Conservation (phyloP, 169 alveolate genomes). For the Theileria orientalis region DNA sequence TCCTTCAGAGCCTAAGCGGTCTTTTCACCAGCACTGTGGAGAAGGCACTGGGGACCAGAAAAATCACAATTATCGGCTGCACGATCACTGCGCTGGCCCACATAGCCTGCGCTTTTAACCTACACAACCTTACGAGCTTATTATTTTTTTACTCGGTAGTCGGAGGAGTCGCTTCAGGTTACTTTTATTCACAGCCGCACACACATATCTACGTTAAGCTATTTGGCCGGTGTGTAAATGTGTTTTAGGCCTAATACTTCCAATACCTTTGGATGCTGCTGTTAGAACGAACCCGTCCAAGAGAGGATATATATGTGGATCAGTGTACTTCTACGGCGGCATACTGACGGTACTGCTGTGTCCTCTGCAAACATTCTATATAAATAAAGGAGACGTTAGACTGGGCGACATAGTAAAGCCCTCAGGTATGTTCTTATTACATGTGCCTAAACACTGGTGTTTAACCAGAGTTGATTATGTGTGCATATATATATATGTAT, state of each 20-base stretch:
- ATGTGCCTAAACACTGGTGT: neutral
- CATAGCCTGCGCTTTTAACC: conserved; percentile 9
- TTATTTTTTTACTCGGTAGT: conserved; percentile 32
- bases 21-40: conserved; percentile 25
- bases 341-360: conserved; percentile 2
- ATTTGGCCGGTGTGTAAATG: no score
- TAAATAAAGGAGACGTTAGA: conserved; percentile 3
- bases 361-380: conserved; percentile 42
- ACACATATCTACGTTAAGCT: no score
- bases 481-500: no score
- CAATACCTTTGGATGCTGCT: conserved; percentile 50
- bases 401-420: conserved; percentile 5
- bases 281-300: conserved; percentile 25
- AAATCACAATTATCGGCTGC: conserved; percentile 20
- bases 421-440: conserved; percentile 6
- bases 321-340: conserved; percentile 39
- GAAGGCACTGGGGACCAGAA: conserved; percentile 12
- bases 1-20: conserved; percentile 50
- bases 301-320: conserved; percentile 43
- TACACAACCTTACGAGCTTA: conserved; percentile 23
- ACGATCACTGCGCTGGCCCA: conserved; percentile 14
- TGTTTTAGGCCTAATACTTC: conserved; percentile 34
- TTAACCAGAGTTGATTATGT: neutral
- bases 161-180: conserved; percentile 42
- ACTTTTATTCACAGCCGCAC: no score